phyloP scores from a whole-genome alignment of 257 asterid species.

The Ballota nigra region DNA sequence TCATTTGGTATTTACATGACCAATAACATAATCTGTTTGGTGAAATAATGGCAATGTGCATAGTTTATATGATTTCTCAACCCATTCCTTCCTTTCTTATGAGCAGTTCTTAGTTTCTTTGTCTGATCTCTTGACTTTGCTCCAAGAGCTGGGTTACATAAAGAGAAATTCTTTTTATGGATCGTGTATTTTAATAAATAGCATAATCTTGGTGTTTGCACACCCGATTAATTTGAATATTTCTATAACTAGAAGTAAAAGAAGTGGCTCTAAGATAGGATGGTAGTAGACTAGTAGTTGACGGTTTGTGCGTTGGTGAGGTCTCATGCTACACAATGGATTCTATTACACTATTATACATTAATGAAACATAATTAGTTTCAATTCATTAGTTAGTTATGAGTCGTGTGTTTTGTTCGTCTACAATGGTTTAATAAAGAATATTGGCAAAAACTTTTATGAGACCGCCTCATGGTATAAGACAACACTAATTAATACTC shows the following conservation, averaged over 20 bases:
- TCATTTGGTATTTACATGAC: background rate
- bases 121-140: background rate
- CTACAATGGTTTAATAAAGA: too few relatives aligned
- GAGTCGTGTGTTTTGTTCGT: background rate
- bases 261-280: background rate
- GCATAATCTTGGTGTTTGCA: background rate
- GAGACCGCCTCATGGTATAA: too few relatives aligned
- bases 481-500: too few relatives aligned
- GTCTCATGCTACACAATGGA: background rate
- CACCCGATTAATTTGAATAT: conserved; percentile 18
- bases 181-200: background rate
- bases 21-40: conserved; percentile 16
- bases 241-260: background rate
- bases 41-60: conserved; percentile 15
- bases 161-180: background rate
- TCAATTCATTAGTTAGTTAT: background rate
- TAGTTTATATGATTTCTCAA: background rate
- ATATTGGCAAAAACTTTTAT: too few relatives aligned
- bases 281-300: too few relatives aligned
- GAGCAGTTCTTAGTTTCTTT: conserved; percentile 2
- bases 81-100: background rate
- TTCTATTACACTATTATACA: background rate
- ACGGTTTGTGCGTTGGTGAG: background rate
- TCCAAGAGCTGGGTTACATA: background rate
- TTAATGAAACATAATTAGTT: background rate